phyloP scores from a whole-genome alignment of 352 stramenopile species.

The Globisporangium okanoganense region DNA sequence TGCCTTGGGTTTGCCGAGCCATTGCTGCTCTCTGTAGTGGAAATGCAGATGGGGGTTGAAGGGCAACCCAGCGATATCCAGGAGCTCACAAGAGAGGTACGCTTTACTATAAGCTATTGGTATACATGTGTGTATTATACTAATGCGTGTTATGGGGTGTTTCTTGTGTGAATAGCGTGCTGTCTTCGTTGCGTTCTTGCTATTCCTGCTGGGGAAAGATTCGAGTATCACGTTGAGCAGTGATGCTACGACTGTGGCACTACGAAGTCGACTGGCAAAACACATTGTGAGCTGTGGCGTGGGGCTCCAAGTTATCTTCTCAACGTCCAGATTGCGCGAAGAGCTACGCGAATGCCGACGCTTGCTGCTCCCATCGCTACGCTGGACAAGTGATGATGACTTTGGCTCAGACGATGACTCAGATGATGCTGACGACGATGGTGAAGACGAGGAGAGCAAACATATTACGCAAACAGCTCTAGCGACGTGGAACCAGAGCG shows the following conservation, averaged over 20 bases:
- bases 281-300: conserved; percentile 32
- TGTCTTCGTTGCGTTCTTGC: conserved; percentile 33
- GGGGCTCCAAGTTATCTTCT: conserved; percentile 31
- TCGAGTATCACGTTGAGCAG: neutral
- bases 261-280: conserved; percentile 22
- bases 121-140: neutral
- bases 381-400: conserved; percentile 24
- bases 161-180: conserved; percentile 9
- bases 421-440: conserved; percentile 19
- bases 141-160: too few relatives aligned
- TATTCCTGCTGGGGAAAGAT: conserved; percentile 32
- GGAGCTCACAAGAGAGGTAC: neutral
- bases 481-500: conserved; percentile 24
- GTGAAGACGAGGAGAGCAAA: conserved; percentile 18
- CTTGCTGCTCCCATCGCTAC: conserved; percentile 30
- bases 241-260: neutral
- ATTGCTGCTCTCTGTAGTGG: conserved; percentile 9
- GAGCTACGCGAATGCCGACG: conserved; percentile 33
- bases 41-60: neutral
- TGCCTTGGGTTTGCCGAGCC: conserved; percentile 22
- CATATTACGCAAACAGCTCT: conserved; percentile 34
- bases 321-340: conserved; percentile 57
- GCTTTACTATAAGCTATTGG: neutral
- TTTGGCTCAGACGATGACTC: conserved; percentile 8
- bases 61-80: neutral